A percentile compares a stretch with the other conserved stretches of the same genome.
Conservation (phyloP, 208 protist species). For the Herpetomonas muscarum region DNA sequence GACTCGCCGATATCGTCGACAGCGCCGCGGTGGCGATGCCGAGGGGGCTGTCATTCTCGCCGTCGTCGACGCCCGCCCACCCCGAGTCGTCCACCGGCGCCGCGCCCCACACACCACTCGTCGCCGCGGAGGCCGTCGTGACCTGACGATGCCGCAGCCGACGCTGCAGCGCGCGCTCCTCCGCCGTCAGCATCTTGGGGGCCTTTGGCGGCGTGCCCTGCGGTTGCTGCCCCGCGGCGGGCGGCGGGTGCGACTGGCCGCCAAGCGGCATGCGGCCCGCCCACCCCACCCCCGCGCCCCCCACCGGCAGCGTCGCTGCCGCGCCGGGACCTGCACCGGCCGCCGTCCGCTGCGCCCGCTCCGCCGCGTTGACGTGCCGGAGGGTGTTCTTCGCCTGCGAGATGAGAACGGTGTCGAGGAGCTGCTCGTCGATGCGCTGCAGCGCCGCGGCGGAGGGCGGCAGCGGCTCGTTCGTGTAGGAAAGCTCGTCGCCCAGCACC, state of each 20-base stretch:
- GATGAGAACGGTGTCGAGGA: neutral
- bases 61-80: neutral
- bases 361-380: neutral
- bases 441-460: neutral
- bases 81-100: neutral
- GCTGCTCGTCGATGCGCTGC: neutral
- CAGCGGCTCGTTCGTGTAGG: constrained; percentile 17
- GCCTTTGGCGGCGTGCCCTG: neutral
- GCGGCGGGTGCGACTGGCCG: neutral
- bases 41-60: neutral
- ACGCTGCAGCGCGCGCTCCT: neutral
- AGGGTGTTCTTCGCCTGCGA: neutral
- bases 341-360: neutral
- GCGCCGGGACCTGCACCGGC: no score
- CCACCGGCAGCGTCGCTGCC: no score
- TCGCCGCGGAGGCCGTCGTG: neutral
- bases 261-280: no score
- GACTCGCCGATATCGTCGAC: neutral
- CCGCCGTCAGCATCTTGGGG: neutral
- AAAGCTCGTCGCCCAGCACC: constrained; percentile 19
- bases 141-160: neutral
- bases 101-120: neutral
- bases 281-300: no score
- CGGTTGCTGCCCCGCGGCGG: neutral
- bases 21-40: no score